phyloP scores from a whole-genome alignment of 2,329 filamentous ascomycete species.

The Colletotrichum orbiculare region DNA sequence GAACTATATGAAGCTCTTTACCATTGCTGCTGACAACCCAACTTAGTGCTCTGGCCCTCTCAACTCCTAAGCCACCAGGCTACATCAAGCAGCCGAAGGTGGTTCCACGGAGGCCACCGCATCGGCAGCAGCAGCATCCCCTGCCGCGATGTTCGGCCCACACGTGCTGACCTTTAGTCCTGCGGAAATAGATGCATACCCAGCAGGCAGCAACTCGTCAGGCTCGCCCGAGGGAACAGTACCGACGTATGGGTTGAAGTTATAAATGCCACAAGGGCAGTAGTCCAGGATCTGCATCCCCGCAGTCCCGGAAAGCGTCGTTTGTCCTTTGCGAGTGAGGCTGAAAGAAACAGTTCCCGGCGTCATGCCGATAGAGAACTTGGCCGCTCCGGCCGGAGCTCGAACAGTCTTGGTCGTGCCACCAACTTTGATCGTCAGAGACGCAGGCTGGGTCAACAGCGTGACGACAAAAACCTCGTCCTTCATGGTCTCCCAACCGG shows the following conservation, averaged over 20 bases:
- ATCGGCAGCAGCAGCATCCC: too few species aligned
- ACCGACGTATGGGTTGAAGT: constrained; percentile 67
- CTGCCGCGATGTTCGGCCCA: neutral
- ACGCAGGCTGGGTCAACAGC: constrained; percentile 57
- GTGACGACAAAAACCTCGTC: constrained; percentile 65
- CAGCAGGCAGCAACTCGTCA: constrained; percentile 50
- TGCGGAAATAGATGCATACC: constrained; percentile 42
- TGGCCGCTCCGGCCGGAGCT: constrained; percentile 57
- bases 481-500: constrained; percentile 60
- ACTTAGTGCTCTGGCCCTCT: too few species aligned
- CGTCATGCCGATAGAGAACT: constrained; percentile 58
- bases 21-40: too few species aligned
- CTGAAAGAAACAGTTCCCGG: constrained; percentile 59
- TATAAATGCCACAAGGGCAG: constrained; percentile 65
- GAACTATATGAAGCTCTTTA: too few species aligned
- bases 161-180: constrained; percentile 46
- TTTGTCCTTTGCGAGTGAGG: constrained; percentile 52
- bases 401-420: constrained; percentile 54
- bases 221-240: constrained; percentile 53
- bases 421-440: constrained; percentile 58
- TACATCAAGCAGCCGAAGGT: too few species aligned
- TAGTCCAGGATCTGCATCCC: constrained; percentile 60
- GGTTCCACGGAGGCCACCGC: too few species aligned
- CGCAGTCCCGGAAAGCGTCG: constrained; percentile 57
- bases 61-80: too few species aligned